Base-by-base conservation (phyloP, 306 rosid genomes). In the Begonia fuchsioides region DNA sequence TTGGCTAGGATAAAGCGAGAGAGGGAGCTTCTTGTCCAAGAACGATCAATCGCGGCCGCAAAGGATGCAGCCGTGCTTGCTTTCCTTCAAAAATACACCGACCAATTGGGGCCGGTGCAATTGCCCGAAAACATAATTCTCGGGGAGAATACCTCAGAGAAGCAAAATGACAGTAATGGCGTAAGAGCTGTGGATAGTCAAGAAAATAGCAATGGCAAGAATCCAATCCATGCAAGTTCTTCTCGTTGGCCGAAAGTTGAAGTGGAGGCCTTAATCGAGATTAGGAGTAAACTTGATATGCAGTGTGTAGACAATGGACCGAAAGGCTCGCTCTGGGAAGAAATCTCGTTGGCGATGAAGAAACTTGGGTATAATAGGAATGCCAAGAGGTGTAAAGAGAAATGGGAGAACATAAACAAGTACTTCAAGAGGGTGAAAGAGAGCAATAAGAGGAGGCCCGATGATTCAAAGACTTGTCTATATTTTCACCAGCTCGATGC, bases 331-430 rank as follows among this genome's bases (percentile, higher is more conserved):
- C 66, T 73, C 5, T 73, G 79, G 79, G 79, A 73, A 39, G 72
- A 69, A 40, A 65, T 73, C 17, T 68, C 75, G 0, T 44, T 54
- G 0, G 58, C 54, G 10, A 68, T 73, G 79, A 44, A 32, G 13
- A 57, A 43, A 26, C 38, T 70, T 19, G 94, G 96, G 1, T 79
- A 79, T 18, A 51, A 79, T 47, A 60, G 94, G 35, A 87, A 69
- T 60, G 68, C 94, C 1, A 87, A 82, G 80, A 77, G 86, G 62
- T 87, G 96, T 44, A 87, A 87, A 51, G 96, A 87, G 84, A 87
- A 87, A 63, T 87, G 96, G 96, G 96, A 86, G 78, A 86, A 86
- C 65, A 86, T 86, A 62, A 86, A 86, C 78, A 86, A 86, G 39
- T 86, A 86, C 73, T 86, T 70, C 52, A 86, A 83, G 69, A 79